Evolutionary conservation across 2,329 filamentous ascomycete species (phyloP), one percentile per base, ranked within the genome.

Genomic region (Penicillium palitans): DNA sequence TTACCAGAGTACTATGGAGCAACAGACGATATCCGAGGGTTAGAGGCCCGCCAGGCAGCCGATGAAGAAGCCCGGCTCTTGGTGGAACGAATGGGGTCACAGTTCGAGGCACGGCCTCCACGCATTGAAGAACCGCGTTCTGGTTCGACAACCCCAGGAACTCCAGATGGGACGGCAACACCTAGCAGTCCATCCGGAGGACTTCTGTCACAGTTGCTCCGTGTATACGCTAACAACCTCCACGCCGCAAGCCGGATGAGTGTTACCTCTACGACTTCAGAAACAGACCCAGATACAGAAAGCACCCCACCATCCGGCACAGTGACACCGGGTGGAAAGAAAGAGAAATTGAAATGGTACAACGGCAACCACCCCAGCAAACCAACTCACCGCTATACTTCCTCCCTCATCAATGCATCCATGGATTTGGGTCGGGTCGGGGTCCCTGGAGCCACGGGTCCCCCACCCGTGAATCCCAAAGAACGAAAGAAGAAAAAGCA

Each of bases 181-280:
- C 61, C 65, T 4, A 48, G 65, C 17, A 63, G 64, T 57, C 55
- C 55, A 24, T 49, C 49, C 3, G 67, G 66, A 15, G 89, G 90
- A 37, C 83, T 93, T 37, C 76, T 93, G 0, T 86, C 87, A 1
- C 87, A 86, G 0, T 76, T 93, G 0, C 77, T 93, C 45, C 89
- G 86, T 70, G 79, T 90, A 4, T 89, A 90, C 70, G 81, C 84
- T 60, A 78, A 83, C 65, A 78, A 80, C 67, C 64, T 70, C 56
- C 70, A 66, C 25, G 71, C 68, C 58, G 67, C 62, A 42, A 74
- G 61, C 35, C 48, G 66, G 8, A 66, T 66, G 59, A 67, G 64
- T 44, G 52, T 62, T 27, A 60, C 57, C 19, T 62, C 67, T 1
- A 61, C 63, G 0, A 35, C 61, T 7, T 47, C 61, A 5, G 62